Conservation (phyloP, 768 basidiomycete species). For the Termitomyces sp. region DNA sequence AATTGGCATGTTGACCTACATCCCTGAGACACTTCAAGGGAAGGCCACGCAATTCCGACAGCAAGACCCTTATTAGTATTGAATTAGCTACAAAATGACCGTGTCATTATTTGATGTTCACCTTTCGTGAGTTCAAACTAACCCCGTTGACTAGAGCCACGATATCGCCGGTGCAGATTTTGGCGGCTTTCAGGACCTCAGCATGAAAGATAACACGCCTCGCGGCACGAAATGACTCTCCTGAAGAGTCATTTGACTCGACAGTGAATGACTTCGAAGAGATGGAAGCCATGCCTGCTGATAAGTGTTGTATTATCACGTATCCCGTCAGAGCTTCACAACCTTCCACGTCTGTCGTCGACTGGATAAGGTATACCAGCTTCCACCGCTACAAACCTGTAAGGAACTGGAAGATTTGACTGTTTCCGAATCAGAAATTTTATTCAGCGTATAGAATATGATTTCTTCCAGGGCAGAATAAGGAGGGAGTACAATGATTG, state of each 20-base stretch:
- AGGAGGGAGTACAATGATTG: not conserved
- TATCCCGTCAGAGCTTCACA: not conserved
- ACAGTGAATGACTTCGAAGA: slow-evolving; percentile 35
- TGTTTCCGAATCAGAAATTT: too few species aligned
- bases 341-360: not conserved
- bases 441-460: not conserved
- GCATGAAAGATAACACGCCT: slow-evolving; percentile 61
- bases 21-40: slow-evolving; percentile 49
- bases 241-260: slow-evolving; percentile 25
- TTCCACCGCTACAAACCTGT: not conserved
- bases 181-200: slow-evolving; percentile 54
- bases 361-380: not conserved
- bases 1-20: slow-evolving; percentile 35
- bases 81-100: slow-evolving; percentile 10
- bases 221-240: slow-evolving; percentile 42
- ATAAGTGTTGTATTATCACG: not conserved
- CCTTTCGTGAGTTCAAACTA: slow-evolving; percentile 24
- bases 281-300: slow-evolving; percentile 16
- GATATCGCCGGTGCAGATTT: slow-evolving; percentile 65
- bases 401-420: not conserved
- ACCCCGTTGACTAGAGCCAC: slow-evolving; percentile 45
- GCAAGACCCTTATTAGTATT: slow-evolving; percentile 46
- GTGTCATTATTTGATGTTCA: slow-evolving; percentile 1
- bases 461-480: not conserved
- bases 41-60: slow-evolving; percentile 76